Percentiles rank a stretch among this genome's conserved stretches.
phyloP scores from a whole-genome alignment of 2,329 filamentous ascomycete species.

The Sordariomycetes sp. region DNA sequence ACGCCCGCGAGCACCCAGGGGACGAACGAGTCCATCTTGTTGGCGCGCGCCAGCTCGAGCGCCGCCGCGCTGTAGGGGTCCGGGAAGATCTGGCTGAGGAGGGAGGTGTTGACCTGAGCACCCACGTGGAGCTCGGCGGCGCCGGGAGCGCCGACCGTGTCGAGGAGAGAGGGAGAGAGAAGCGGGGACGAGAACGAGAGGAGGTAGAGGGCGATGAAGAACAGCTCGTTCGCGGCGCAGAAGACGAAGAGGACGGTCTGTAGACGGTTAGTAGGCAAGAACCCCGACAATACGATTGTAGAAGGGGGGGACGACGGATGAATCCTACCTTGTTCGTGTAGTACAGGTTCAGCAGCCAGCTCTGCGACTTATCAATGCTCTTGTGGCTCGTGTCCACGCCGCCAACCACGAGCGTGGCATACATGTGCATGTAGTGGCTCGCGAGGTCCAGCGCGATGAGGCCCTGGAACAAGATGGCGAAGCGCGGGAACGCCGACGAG shows the following conservation, averaged over 20 bases:
- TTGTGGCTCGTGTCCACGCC: slow-evolving; percentile 79
- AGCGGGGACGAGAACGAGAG: slow-evolving; percentile 90
- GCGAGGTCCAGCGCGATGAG: slow-evolving; percentile 88
- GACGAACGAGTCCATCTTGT: slow-evolving; percentile 71
- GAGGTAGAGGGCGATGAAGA: slow-evolving; percentile 97
- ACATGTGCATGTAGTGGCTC: slow-evolving; percentile 99
- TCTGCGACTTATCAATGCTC: slow-evolving; percentile 79
- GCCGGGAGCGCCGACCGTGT: slow-evolving; percentile 40
- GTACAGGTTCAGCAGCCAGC: slow-evolving; percentile 86
- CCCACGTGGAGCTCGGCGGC: slow-evolving; percentile 49
- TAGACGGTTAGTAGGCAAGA: slow-evolving; percentile 1
- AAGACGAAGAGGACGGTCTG: slow-evolving; percentile 85
- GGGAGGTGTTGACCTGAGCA: slow-evolving; percentile 57
- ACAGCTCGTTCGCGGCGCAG: slow-evolving; percentile 86
- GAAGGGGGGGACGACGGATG: neutral
- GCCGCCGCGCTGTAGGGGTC: slow-evolving; percentile 88
- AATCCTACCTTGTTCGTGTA: slow-evolving; percentile 84
- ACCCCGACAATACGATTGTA: neutral
- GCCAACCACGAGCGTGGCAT: slow-evolving; percentile 81
- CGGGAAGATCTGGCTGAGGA: slow-evolving; percentile 67
- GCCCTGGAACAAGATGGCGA: slow-evolving; percentile 88
- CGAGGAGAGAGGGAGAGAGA: slow-evolving; percentile 74
- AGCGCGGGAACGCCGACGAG: slow-evolving; percentile 86
- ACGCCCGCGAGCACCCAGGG: slow-evolving; percentile 66
- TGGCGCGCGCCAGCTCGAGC: slow-evolving; percentile 83